Evolutionary conservation across 192 early-diverging fungal genomes (phyloP), one percentile per base, ranked within the genome.

Genomic region (Spizellomyces sp.): DNA sequence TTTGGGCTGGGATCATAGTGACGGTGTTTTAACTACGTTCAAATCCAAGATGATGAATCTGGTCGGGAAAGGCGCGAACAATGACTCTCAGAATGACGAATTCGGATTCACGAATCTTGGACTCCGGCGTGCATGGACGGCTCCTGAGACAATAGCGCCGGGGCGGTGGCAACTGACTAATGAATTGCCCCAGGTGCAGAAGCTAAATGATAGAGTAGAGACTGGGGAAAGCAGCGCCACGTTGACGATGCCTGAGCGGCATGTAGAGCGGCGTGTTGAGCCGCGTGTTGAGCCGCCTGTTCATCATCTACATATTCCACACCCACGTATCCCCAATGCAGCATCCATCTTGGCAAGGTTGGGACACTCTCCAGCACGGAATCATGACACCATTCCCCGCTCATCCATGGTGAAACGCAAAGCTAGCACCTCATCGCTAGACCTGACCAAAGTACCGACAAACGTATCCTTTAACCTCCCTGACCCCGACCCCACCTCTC

Each of bases 101-200:
- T 21, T 21, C n/a, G 59, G 59, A 60, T 27, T 60, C 2, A 12
- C n/a, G 2, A 10, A 15, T 21, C 27, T 21, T 12, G 59, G 59
- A 12, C 27, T 60, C 17, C n/a, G 59, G 2, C n/a, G 59, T 15
- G 59, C 59, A 21, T 60, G 59, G 59, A 60, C 59, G 12, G 12
- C 59, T 17, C 59, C 59, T 15, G 59, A 15, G 10, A 17, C 59
- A 22, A 12, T n/a, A n/a, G n/a, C n/a, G n/a, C n/a, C n/a, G n/a
- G n/a, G n/a, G n/a, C n/a, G n/a, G n/a, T n/a, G n/a, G n/a, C n/a
- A n/a, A 60, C 27, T 27, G 27, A 52, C 9, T 52, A 52, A n/a
- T n/a, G 9, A 9, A 52, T 52, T 10, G 48, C 48, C 9, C 9
- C 48, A 52, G n/a, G n/a, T 9, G 9, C 48, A n/a, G 9, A 52